Base-by-base conservation (phyloP, 805 yeast genomes). In the Yarrowia porcina region DNA sequence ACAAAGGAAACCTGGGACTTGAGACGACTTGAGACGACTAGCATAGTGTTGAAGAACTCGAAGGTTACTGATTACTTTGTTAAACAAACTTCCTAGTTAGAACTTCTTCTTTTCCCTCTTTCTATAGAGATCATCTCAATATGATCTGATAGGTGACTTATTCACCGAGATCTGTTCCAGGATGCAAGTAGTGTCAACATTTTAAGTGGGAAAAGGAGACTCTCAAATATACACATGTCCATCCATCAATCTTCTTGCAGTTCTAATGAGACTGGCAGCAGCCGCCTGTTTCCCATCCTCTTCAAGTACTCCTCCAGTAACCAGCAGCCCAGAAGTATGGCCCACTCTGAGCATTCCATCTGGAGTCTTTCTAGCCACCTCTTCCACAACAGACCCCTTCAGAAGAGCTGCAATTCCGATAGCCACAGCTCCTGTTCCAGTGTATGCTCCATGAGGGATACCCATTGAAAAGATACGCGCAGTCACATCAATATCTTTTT, bases 361-460 rank as follows among this genome's bases (percentile, higher is more conserved):
- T 9, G 36, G 12, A 3, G 49, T 20, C 36, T 20, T 39, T 30
- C 30, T 13, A 3, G 49, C 47, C 20, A 33, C 39, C 21, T 50
- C 41, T 4, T 32, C 25, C 13, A 63, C 65, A 9, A 63, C 38
- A 5, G 63, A 49, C 2, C 65, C 65, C 18, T 61, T 27, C 23
- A 59, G 21, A 12, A 54, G 23, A 1, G 64, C 64, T 1, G 65
- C 65, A 12, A 59, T 47, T 2, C 64, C 65, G 11, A 64, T 42
- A 17, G 65, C 65, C 8, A 64, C 62, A 7, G 65, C 65, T 13
- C 65, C 65, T 4, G 65, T 64, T 5, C 65, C 65, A 33, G 64
- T 64, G 20, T 45, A 54, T 2, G 65, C 65, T 13, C 64, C 64
- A 18, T 64, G 65, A n/a, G 52, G 32, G 15, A 30, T 45, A 2